Conservation (phyloP, 225 moss, liverwort and hornwort genomes). For the Bryum argenteum region DNA sequence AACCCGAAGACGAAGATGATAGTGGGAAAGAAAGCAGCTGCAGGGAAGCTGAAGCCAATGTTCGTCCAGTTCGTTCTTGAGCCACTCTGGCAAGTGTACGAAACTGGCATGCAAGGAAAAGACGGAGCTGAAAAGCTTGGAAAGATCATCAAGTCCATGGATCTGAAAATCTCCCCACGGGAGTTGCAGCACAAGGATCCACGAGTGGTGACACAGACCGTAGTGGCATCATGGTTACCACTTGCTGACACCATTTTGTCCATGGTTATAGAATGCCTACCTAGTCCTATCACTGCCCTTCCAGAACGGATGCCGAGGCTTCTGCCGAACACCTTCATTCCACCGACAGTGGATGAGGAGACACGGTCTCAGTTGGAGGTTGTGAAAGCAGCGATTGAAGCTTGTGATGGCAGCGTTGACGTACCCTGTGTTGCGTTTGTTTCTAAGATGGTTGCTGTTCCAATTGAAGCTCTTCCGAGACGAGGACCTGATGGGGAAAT, state of each 20-base stretch:
- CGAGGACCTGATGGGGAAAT: conserved; percentile 66
- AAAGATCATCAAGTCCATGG: conserved; percentile 87
- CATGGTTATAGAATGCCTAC: conserved; percentile 90
- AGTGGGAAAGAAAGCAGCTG: conserved; percentile 80
- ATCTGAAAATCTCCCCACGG: conserved; percentile 69
- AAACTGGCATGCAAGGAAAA: conserved; percentile 79
- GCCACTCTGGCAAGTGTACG: conserved; percentile 94
- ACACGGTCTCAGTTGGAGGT: conserved; percentile 51
- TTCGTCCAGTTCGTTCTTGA: conserved; percentile 96
- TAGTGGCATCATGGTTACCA: conserved; percentile 87
- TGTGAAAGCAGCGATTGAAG: conserved; percentile 71
- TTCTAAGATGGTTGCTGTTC: conserved; percentile 96
- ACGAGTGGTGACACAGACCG: conserved; percentile 80
- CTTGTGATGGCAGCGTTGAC: conserved; percentile 61
- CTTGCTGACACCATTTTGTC: conserved; percentile 78
- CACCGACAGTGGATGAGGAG: conserved; percentile 36
- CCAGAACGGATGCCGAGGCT: conserved; percentile 81
- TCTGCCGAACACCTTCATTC: conserved; percentile 62
- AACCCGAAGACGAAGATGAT: conserved; percentile 89
- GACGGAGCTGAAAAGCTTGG: conserved; percentile 77
- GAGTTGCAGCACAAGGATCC: conserved; percentile 94
- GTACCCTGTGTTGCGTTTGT: conserved; percentile 90
- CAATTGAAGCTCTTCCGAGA: conserved; percentile 79
- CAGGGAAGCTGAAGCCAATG: conserved; percentile 94
- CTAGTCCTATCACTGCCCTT: conserved; percentile 83